Conservation (phyloP, 208 protist genomes). For the Acanthamoeba triangularis region DNA sequence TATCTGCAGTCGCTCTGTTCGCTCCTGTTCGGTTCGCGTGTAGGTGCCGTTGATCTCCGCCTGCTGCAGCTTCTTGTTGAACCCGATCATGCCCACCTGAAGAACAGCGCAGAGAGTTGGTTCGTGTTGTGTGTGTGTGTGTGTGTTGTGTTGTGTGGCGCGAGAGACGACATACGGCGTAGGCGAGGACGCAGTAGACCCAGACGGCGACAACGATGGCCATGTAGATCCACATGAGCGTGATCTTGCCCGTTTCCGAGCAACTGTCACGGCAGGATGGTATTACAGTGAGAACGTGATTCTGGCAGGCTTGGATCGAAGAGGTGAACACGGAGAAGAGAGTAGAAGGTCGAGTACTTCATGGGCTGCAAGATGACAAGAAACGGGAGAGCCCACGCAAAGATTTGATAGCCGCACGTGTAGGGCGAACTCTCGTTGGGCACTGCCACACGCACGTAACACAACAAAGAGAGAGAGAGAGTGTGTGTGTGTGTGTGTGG, state of each 20-base stretch:
- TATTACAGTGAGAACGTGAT: neutral
- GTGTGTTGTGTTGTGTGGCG: neutral
- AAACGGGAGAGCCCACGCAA: conserved; percentile 48
- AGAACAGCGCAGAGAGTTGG: neutral
- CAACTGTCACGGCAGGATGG: neutral
- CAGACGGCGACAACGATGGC: conserved; percentile 19
- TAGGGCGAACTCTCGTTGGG: conserved; percentile 54
- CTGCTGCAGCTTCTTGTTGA: conserved; percentile 64
- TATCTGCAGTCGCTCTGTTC: conserved; percentile 52
- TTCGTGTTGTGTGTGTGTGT: neutral
- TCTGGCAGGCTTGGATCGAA: neutral
- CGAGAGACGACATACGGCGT: neutral
- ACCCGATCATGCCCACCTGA: conserved; percentile 47
- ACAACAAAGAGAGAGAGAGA: neutral
- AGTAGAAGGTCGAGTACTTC: neutral
- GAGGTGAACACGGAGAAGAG: too few relatives aligned
- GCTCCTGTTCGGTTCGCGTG: conserved; percentile 17
- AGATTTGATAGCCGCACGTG: conserved; percentile 30
- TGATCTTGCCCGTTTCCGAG: conserved; percentile 16
- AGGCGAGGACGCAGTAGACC: conserved; percentile 43
- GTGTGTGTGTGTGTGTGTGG: too few relatives aligned
- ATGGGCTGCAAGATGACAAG: conserved; percentile 35
- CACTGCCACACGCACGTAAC: neutral
- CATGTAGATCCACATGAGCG: conserved; percentile 49
- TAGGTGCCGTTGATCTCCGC: conserved; percentile 58